phyloP scores from a whole-genome alignment of 768 basidiomycete species.

The Hortiboletus campestris region DNA sequence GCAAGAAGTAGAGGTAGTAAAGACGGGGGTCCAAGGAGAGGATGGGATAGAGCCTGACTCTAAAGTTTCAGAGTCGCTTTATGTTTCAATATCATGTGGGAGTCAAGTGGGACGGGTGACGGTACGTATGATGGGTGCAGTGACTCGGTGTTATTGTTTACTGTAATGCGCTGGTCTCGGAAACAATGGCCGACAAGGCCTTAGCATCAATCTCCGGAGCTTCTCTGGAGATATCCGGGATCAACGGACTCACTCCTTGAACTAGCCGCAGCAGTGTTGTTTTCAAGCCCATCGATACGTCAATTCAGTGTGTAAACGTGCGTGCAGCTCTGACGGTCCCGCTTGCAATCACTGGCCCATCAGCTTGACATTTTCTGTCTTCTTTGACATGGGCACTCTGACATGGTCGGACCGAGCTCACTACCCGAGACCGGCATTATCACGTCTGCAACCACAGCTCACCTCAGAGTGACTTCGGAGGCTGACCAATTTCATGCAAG shows the following conservation, averaged over 20 bases:
- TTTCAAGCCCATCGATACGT: too few species aligned
- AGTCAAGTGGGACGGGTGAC: neutral
- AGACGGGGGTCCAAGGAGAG: neutral
- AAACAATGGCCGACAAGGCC: neutral
- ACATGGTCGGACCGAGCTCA: neutral
- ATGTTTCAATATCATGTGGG: slow-evolving; percentile 15
- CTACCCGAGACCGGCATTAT: neutral
- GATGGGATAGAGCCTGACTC: neutral
- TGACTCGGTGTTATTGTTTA: neutral
- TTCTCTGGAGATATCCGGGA: neutral
- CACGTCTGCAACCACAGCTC: neutral
- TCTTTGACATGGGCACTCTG: too few species aligned
- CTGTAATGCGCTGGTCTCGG: neutral
- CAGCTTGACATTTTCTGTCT: neutral
- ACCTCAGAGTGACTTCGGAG: too few species aligned
- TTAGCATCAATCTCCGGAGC: neutral
- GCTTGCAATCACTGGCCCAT: too few species aligned
- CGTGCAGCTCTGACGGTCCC: too few species aligned
- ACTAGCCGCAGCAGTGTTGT: too few species aligned
- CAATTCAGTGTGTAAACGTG: neutral
- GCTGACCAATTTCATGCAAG: too few species aligned
- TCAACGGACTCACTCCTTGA: neutral
- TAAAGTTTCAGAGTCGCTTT: neutral
- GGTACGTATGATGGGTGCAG: neutral
- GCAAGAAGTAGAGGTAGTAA: neutral